These are phyloP conservation scores for Globisporangium barbulae DNA, from an alignment of 352 stramenopile genomes.

Conservation along the genomic window DNA sequence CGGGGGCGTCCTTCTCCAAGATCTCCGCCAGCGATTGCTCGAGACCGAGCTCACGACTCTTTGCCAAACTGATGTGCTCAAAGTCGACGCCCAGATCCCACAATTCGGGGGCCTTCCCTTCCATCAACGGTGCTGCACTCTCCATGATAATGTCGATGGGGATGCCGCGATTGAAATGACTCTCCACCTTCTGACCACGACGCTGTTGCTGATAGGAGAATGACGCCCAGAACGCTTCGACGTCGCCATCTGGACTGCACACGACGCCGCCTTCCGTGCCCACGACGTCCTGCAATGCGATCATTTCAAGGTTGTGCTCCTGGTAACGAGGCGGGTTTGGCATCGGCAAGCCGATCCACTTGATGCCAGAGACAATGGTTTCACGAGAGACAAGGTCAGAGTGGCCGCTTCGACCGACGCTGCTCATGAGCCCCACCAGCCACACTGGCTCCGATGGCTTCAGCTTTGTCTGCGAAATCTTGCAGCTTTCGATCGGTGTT, in stretches of 20 bases:
- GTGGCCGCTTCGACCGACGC: constrained; percentile 69
- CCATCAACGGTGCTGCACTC: constrained; percentile 68
- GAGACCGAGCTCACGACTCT: constrained; percentile 85
- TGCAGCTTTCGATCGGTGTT: constrained; percentile 77
- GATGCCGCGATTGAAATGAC: constrained; percentile 85
- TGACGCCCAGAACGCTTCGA: constrained; percentile 85
- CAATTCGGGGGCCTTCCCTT: constrained; percentile 63
- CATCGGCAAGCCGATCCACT: constrained; percentile 82
- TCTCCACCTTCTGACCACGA: constrained; percentile 73
- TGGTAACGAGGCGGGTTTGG: constrained; percentile 82
- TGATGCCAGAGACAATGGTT: constrained; percentile 83
- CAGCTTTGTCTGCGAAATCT: constrained; percentile 56
- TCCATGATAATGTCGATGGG: constrained; percentile 88
- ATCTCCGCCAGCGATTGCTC: constrained; percentile 71
- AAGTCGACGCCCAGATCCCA: constrained; percentile 86
- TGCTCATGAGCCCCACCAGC: constrained; percentile 85
- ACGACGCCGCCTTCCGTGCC: constrained; percentile 79
- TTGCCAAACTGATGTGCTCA: constrained; percentile 86
- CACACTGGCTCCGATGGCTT: constrained; percentile 76
- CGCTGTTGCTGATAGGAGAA: constrained; percentile 86
- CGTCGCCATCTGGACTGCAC: constrained; percentile 57
- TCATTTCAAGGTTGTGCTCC: constrained; percentile 88
- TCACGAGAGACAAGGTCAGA: constrained; percentile 83
- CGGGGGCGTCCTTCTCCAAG: constrained; percentile 65
- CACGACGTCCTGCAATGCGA: constrained; percentile 80